A percentile compares a stretch with the other conserved stretches of the same genome.
These are phyloP conservation scores for Phoma sp. DNA, from an alignment of 2,329 filamentous ascomycete genomes.

Conservation along the genomic window DNA sequence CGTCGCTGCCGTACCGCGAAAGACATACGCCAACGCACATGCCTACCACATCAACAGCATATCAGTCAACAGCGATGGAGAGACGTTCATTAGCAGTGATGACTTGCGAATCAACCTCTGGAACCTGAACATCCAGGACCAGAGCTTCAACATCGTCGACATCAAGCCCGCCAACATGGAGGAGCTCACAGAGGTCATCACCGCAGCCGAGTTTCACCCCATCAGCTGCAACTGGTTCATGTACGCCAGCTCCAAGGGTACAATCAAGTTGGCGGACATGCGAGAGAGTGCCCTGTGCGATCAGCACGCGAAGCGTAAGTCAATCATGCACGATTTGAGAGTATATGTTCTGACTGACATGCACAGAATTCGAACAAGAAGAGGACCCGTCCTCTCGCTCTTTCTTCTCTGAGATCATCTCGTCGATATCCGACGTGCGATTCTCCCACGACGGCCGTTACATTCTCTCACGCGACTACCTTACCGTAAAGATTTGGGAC, in stretches of 20 bases:
- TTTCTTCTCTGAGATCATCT: conserved; percentile 99
- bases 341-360: neutral
- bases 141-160: conserved; percentile 99
- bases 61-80: conserved; percentile 99
- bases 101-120: conserved; percentile 97
- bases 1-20: conserved; percentile 91
- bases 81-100: conserved; percentile 99
- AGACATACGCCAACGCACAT: conserved; percentile 97
- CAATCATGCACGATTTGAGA: neutral
- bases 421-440: conserved; percentile 96
- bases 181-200: conserved; percentile 98
- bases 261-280: conserved; percentile 99
- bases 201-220: conserved; percentile 96
- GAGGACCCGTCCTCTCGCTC: conserved; percentile 96
- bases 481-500: conserved; percentile 99
- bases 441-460: conserved; percentile 97
- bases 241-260: conserved; percentile 99
- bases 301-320: conserved; percentile 90
- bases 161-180: conserved; percentile 99
- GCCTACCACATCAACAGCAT: conserved; percentile 99
- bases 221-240: conserved; percentile 99
- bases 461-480: conserved; percentile 95
- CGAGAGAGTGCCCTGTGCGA: conserved; percentile 95
- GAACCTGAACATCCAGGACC: conserved; percentile 99
- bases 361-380: conserved; percentile 94